Evolutionary conservation across 148 eudicot genomes (phyloP).

Genomic region (Spergularia bocconei): DNA sequence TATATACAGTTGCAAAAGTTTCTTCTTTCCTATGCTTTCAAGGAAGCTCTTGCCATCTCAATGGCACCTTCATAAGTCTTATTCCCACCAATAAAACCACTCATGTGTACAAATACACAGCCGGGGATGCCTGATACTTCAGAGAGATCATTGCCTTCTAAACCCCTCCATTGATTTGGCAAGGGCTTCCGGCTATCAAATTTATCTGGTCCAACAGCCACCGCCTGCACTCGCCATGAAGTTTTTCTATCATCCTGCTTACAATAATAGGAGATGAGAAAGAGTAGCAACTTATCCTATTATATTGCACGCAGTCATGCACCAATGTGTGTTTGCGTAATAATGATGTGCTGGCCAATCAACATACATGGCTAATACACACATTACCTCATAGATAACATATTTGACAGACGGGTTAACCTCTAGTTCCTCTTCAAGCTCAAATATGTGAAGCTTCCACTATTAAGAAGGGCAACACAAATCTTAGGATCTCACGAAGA

Average conservation of each 20-base stretch:
- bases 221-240: slow-evolving; percentile 38
- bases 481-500: slow-evolving; percentile 16
- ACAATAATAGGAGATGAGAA: neutral
- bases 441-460: slow-evolving; percentile 42
- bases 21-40: slow-evolving; percentile 21
- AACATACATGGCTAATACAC: neutral
- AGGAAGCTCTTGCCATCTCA: slow-evolving; percentile 37
- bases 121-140: slow-evolving; percentile 27
- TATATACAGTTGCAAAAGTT: neutral
- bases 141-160: slow-evolving; percentile 34
- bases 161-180: slow-evolving; percentile 32
- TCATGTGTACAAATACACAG: slow-evolving; percentile 36
- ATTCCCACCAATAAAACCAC: slow-evolving; percentile 40
- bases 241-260: slow-evolving; percentile 36
- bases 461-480: slow-evolving; percentile 16
- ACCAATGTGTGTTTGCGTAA: neutral
- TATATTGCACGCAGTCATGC: neutral
- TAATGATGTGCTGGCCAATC: neutral
- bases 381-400: slow-evolving; percentile 34
- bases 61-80: slow-evolving; percentile 35
- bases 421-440: slow-evolving; percentile 36
- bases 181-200: slow-evolving; percentile 37
- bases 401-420: slow-evolving; percentile 31
- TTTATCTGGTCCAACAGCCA: slow-evolving; percentile 33
- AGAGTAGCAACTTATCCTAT: neutral